Evolutionary conservation across 1,139 yeast genomes (phyloP), one percentile per base, ranked within the genome.

Genomic region (Yamadazyma sp.): DNA sequence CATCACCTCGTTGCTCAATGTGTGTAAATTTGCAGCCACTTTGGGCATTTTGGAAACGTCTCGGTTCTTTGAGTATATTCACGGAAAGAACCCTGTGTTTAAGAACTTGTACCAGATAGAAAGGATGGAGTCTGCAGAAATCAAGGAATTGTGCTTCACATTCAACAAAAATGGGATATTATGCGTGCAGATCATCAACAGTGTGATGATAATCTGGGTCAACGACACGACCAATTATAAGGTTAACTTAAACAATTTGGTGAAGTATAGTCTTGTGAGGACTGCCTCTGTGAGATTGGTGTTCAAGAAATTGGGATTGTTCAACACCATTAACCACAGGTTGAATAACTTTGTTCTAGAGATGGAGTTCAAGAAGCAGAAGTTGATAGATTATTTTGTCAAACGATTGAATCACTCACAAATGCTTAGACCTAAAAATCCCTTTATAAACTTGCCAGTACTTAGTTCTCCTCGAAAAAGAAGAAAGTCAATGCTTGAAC

Each of bases 121-220:
- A 2, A 17, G 28, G 0, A 24, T 33, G 3, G 11, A 3, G 1
- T 38, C 46, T 30, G 11, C 15, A 0, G 44, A 39, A 11, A 33
- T 44, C 5, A 37, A 27, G 17, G 39, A 40, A 8, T 36, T 42
- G 9, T 30, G 40, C 10, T 17, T 28, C 4, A 18, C 26, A 5
- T 34, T 33, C 15, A 33, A 36, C 4, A n/a, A 28, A 2, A 30
- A 40, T 25, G 47, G 50, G 17, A 41, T 48, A 14, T 12, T 48
- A 18, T 34, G 53, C 12, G 46, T 50, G 15, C 59, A 56, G 11
- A 38, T 53, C 1, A 42, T 47, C 16, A 34, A 40, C 7, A 37
- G 39, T 18, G 42, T 46, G 16, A 20, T 54, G 12, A 42, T 53
- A 6, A 22, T 53, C 14, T 53, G 58, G 58, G 33, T 40, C 12